Percentiles rank a stretch among this genome's conserved stretches.
Evolutionary conservation across 2,329 filamentous ascomycete genomes (phyloP).

Genomic region (Scorias spongiosa): DNA sequence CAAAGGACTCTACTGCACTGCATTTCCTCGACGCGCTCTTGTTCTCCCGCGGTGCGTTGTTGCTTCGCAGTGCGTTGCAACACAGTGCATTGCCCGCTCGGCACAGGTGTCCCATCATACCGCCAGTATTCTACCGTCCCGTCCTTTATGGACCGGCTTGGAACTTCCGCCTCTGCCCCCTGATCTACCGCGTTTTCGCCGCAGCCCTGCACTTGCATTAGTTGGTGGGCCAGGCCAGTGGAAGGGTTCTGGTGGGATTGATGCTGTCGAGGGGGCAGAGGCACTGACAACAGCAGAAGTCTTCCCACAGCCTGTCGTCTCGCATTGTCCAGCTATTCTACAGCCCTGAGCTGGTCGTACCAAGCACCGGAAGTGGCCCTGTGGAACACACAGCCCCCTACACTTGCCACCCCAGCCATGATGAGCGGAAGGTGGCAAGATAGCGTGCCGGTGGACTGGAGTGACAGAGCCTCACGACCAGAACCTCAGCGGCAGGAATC

Average conservation of each 20-base stretch:
- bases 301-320: too few relatives aligned
- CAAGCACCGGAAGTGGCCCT: background rate
- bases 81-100: too few relatives aligned
- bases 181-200: background rate
- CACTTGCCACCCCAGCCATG: background rate
- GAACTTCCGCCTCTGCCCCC: background rate
- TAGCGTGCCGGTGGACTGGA: background rate
- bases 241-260: background rate
- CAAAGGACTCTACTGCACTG: too few relatives aligned
- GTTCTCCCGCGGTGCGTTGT: too few relatives aligned
- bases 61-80: too few relatives aligned
- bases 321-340: too few relatives aligned
- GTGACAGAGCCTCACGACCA: background rate
- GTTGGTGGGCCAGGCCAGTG: background rate
- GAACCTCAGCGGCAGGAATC: background rate
- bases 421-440: background rate
- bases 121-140: too few relatives aligned
- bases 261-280: background rate
- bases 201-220: background rate
- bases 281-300: too few relatives aligned
- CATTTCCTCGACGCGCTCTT: too few relatives aligned
- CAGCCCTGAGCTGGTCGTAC: background rate
- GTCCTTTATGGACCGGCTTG: too few relatives aligned
- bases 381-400: background rate
- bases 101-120: too few relatives aligned